Evolutionary conservation across 129 eudicot species (phyloP).

Genomic region (Calendula officinalis): DNA sequence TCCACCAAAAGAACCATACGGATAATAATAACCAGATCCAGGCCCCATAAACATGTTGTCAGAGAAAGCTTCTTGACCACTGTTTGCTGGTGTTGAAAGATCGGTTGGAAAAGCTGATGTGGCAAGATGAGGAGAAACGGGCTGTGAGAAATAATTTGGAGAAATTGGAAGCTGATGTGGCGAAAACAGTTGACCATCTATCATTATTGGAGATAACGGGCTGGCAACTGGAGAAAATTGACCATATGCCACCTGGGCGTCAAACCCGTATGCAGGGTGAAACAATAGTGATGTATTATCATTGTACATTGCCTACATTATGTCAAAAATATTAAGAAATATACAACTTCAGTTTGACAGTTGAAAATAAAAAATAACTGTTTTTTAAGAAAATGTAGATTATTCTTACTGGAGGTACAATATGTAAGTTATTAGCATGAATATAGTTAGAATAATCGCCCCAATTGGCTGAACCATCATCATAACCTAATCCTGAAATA

Average conservation of each 20-base stretch:
- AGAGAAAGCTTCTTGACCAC: slow-evolving; percentile 58
- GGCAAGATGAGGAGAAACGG: slow-evolving; percentile 73
- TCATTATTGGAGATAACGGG: slow-evolving; percentile 78
- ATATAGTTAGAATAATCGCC: slow-evolving; percentile 82
- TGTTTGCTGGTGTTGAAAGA: slow-evolving; percentile 54
- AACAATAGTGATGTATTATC: slow-evolving; percentile 61
- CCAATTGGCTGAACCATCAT: slow-evolving; percentile 67
- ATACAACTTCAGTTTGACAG: not conserved
- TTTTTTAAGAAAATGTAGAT: not conserved
- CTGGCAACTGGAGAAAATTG: slow-evolving; percentile 86
- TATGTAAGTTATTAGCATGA: slow-evolving; percentile 69
- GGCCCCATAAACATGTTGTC: slow-evolving; percentile 53
- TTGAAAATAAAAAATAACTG: not conserved
- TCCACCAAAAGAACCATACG: slow-evolving; percentile 57
- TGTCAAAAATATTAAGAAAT: slow-evolving; percentile 1
- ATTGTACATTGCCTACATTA: slow-evolving; percentile 64
- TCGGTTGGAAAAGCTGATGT: slow-evolving; percentile 61
- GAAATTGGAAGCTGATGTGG: slow-evolving; percentile 79
- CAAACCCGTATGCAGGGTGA: slow-evolving; percentile 82
- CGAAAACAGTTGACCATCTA: slow-evolving; percentile 83
- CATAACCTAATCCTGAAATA: slow-evolving; percentile 55
- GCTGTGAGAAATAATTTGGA: slow-evolving; percentile 66
- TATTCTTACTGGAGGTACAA: slow-evolving; percentile 77
- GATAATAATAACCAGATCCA: slow-evolving; percentile 69
- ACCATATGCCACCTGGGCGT: slow-evolving; percentile 73